Evolutionary conservation across 1,284 basidiomycete genomes (phyloP), one percentile per base, ranked within the genome.

Genomic region (Athelia psychrophila): DNA sequence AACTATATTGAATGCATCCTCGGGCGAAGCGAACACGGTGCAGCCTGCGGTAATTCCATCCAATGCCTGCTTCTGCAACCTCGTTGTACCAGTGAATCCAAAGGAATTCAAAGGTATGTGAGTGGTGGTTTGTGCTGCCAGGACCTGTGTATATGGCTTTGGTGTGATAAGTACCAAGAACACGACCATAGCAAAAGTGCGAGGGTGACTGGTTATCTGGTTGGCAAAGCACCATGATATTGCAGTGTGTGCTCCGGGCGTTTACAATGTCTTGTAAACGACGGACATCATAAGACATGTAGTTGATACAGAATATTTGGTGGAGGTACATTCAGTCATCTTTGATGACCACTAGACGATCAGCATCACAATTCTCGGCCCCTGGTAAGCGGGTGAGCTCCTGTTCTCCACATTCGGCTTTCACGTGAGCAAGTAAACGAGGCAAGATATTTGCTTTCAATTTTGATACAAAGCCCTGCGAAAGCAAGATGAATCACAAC

Each of bases 251-350:
- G 1, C 57, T 47, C 20, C 8, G 12, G 0, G 66, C 69, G 47
- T 73, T 77, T 47, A 79, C 55, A 1, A 58, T 61, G 50, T 79
- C 76, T 49, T 72, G 69, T 4, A 59, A 59, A 2, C 66, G 63
- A 1, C 63, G 62, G 13, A 75, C 48, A 50, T 79, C 68, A 51
- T 79, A 79, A 1, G 72, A 76, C 0, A 72, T 78, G 54, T 73
- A 78, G 49, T 78, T 75, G 47, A 78, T 50, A 0, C 59, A 59
- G n/a, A 72, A 35, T 0, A 56, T 56, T n/a, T 65, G 62, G 50
- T 69, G 63, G 0, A 44, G 44, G 51, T 70, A 75, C 0, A 78
- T 58, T 2, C 44, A 25, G 32, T 67, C 51, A 15, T n/a, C n/a
- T n/a, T n/a, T n/a, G n/a, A 75, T 19, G 15, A 48, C 22, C 6